Conservation (phyloP, 2,329 filamentous ascomycete species). For the Drechslerella coelobrocha region DNA sequence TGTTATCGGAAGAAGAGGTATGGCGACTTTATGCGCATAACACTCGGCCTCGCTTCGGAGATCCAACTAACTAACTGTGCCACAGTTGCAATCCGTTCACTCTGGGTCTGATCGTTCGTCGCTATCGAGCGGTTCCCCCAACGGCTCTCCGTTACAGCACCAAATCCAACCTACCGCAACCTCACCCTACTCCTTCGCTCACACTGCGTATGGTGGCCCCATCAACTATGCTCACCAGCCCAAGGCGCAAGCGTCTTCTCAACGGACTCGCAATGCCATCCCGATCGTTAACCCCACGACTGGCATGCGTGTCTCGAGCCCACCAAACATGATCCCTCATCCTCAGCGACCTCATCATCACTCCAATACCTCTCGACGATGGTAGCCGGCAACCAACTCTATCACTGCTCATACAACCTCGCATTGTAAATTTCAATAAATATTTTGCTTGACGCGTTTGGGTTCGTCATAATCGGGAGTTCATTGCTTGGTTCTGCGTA, state of each 20-base stretch:
- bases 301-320: constrained; percentile 85
- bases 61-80: constrained; percentile 29
- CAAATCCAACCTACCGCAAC: constrained; percentile 75
- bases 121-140: constrained; percentile 89
- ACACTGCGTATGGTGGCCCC: constrained; percentile 68
- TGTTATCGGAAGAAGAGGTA: constrained; percentile 94
- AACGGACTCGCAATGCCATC: constrained; percentile 90
- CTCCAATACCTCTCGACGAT: constrained; percentile 49
- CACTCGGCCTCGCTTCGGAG: constrained; percentile 34
- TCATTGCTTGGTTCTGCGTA: constrained; percentile 39
- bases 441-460: constrained; percentile 44
- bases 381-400: constrained; percentile 58
- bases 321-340: constrained; percentile 64
- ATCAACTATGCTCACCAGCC: constrained; percentile 72
- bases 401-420: constrained; percentile 35
- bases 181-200: constrained; percentile 63
- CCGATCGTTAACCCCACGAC: constrained; percentile 97
- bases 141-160: constrained; percentile 85
- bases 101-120: constrained; percentile 83
- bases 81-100: constrained; percentile 49
- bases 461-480: constrained; percentile 51
- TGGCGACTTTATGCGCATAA: constrained; percentile 54
- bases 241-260: constrained; percentile 90
- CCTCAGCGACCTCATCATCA: constrained; percentile 56
- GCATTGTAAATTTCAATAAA: constrained; percentile 51